Base-by-base conservation (phyloP, 805 yeast species). In the Komagataella populi region DNA sequence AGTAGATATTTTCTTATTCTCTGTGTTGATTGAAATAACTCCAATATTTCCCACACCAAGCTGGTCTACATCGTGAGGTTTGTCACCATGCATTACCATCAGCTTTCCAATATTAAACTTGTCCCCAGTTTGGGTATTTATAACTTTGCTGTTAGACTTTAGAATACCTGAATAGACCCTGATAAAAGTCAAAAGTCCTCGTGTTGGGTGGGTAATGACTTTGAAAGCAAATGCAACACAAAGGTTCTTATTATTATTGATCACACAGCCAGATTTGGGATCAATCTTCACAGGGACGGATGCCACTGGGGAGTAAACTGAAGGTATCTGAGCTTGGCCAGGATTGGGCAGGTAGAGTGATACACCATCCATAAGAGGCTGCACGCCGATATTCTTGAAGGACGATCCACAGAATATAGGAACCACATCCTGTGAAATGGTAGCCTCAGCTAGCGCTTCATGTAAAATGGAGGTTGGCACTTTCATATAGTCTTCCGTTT, bases 331-430 rank as follows among this genome's bases (percentile, higher is more conserved):
- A 0, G 74, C 71, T 55, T 89, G 89, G 2, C 75, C 56, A 1
- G 98, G 98, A 1, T 89, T 80, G 0, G 99, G 98, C 16, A 93
- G 68, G 59, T 77, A 93, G 51, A 77, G 76, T 1, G 80, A 76
- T 10, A 90, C 76, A 0, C 95, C 90, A 65, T 91, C 97, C 66
- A 93, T 67, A 49, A 93, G 69, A 1, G 98, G 96, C 63, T 93
- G 98, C 2, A 93, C 96, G 23, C 99, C 99, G 48, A 91, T 85
- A 63, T 91, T 91, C 57, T 74, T 77, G 67, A 91, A 93, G 51
- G 96, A 85, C 1, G 97, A 86, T 10, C 99, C 99, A 65, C 97
- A 89, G 44, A 90, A 67, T 0, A 93, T 86, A 0, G 99, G 97
- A 0, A 83, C 76, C 1, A 87, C 72, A 44, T 68, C 64, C 48